Percentiles rank a stretch among this genome's conserved stretches.
Evolutionary conservation across 805 yeast species (phyloP).

Genomic region (Yueomyces sinensis): DNA sequence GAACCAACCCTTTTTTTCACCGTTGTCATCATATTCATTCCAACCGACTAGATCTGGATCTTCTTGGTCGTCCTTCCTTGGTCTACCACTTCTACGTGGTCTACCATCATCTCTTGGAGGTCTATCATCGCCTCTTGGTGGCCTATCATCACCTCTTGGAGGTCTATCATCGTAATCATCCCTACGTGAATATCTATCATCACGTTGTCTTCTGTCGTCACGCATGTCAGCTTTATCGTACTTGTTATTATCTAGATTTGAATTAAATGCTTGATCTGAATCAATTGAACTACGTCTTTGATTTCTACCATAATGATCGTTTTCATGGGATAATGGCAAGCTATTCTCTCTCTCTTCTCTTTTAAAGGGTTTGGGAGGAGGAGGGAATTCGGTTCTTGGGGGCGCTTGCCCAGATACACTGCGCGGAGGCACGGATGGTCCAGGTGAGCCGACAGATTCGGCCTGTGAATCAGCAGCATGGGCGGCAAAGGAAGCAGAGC

Average conservation of each 20-base stretch:
- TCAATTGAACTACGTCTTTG: neutral
- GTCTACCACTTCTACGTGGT: neutral
- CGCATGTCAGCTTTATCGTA: neutral
- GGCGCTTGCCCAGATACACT: no score
- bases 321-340: neutral
- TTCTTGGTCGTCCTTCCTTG: neutral
- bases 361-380: no score
- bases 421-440: no score
- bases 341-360: no score
- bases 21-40: neutral
- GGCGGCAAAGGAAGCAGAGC: no score
- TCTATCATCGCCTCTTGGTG: neutral
- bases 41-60: neutral
- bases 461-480: no score
- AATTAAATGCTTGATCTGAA: neutral
- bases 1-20: neutral
- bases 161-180: neutral
- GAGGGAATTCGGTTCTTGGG: neutral
- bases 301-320: neutral
- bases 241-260: neutral
- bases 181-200: neutral
- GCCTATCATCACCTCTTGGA: neutral
- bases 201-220: neutral
- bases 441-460: no score
- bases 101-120: neutral